phyloP scores from a whole-genome alignment of 805 yeast species.

The Debaryomyces maramus region DNA sequence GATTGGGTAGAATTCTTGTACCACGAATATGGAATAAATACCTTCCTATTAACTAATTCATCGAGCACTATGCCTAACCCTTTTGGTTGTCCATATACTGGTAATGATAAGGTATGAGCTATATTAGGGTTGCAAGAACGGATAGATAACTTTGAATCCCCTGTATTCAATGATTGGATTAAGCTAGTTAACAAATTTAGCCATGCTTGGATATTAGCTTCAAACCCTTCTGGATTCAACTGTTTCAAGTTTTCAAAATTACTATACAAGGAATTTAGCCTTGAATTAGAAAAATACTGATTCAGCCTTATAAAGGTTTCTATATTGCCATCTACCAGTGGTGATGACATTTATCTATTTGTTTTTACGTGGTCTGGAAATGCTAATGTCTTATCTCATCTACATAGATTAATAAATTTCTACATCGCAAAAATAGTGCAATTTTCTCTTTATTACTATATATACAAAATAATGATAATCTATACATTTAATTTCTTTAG shows the following conservation, averaged over 20 bases:
- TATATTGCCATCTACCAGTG: not conserved
- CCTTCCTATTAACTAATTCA: conserved; percentile 21
- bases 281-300: conserved; percentile 24
- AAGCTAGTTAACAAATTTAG: conserved; percentile 17
- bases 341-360: not conserved
- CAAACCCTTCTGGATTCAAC: conserved; percentile 43
- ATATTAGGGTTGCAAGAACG: conserved; percentile 16
- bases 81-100: conserved; percentile 33
- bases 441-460: not conserved
- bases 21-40: conserved; percentile 19
- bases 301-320: conserved; percentile 15
- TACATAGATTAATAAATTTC: too few relatives aligned
- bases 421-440: not conserved
- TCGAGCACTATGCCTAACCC: conserved; percentile 24
- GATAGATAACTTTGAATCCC: conserved; percentile 18
- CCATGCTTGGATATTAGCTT: conserved; percentile 46
- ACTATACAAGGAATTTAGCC: conserved; percentile 38
- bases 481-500: conserved; percentile 16
- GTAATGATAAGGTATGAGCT: conserved; percentile 21
- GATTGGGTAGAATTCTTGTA: conserved; percentile 8
- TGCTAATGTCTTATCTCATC: too few relatives aligned
- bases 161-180: conserved; percentile 14
- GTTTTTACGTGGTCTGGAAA: too few relatives aligned
- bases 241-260: conserved; percentile 30
- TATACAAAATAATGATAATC: not conserved